phyloP scores from a whole-genome alignment of 106 monocot species.

The Allium cepa region DNA sequence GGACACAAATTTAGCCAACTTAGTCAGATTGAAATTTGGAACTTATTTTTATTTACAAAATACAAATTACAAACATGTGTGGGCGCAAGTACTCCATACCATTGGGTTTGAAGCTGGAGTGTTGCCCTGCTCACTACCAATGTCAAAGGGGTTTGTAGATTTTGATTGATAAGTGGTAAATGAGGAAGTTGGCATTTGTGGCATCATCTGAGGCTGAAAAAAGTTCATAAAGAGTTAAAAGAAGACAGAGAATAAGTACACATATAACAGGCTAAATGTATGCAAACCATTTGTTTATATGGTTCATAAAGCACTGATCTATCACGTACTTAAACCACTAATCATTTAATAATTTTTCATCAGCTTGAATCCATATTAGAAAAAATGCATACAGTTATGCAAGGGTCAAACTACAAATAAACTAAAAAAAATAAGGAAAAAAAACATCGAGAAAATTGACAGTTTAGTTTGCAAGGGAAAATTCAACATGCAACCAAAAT shows the following conservation, averaged over 20 bases:
- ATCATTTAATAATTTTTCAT: too few species aligned
- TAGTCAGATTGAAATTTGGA: background rate
- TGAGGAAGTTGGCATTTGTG: constrained; percentile 29
- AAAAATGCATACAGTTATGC: too few species aligned
- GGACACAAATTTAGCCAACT: background rate
- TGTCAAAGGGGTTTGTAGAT: constrained; percentile 80
- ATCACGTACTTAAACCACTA: too few species aligned
- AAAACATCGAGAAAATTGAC: background rate
- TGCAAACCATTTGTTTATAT: too few species aligned
- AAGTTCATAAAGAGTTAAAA: background rate
- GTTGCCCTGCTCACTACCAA: constrained; percentile 10
- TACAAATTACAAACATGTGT: too few species aligned
- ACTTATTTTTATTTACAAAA: too few species aligned
- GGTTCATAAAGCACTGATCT: too few species aligned
- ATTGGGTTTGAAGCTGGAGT: constrained; percentile 28
- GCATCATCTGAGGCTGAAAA: constrained; percentile 20
- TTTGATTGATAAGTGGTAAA: constrained; percentile 29
- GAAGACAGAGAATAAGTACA: background rate
- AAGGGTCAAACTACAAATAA: too few species aligned
- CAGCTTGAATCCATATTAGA: too few species aligned
- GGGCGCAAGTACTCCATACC: constrained; percentile 23
- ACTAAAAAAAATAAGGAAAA: background rate
- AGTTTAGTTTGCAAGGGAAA: background rate
- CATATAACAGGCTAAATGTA: too few species aligned
- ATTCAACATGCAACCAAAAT: background rate